phyloP scores from a whole-genome alignment of 176 grass and related monocot genomes.

The Aegilops longissima region DNA sequence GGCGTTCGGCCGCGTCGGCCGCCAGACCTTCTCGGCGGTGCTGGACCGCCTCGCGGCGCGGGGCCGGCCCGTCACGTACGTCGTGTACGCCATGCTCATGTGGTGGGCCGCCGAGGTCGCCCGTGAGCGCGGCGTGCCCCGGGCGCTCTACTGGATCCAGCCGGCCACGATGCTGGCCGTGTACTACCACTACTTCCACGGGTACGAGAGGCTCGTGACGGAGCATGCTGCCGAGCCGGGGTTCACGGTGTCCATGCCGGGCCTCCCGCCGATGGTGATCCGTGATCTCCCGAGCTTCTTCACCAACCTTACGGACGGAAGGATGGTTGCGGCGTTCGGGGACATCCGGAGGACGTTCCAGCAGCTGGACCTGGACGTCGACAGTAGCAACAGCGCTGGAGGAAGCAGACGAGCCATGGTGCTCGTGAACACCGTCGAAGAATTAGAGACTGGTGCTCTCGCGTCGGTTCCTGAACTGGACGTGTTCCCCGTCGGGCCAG shows the following conservation, averaged over 20 bases:
- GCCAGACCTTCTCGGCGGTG: background rate
- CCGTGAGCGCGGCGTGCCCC: conserved; percentile 25
- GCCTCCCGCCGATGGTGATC: conserved; percentile 34
- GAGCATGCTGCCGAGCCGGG: conserved; percentile 31
- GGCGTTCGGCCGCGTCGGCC: background rate
- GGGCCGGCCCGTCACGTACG: conserved; percentile 43
- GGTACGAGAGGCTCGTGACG: conserved; percentile 27
- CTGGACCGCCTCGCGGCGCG: conserved; percentile 26
- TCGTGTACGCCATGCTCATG: conserved; percentile 44
- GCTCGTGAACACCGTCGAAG: conserved; percentile 58
- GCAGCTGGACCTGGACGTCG: conserved; percentile 16
- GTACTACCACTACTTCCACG: conserved; percentile 68
- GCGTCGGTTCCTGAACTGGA: conserved; percentile 24
- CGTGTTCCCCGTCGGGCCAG: conserved; percentile 41
- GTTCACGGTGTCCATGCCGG: conserved; percentile 40
- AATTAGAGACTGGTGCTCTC: conserved; percentile 35
- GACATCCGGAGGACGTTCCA: background rate
- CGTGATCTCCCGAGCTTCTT: conserved; percentile 50
- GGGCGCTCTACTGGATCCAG: conserved; percentile 47
- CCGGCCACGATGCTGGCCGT: conserved; percentile 46
- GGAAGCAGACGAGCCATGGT: conserved; percentile 15
- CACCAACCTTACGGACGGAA: background rate
- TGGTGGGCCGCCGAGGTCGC: conserved; percentile 46
- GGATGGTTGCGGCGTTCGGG: background rate
- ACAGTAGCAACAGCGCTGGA: background rate